These are phyloP conservation scores for Calonectria hawksworthii DNA, from an alignment of 2,329 filamentous ascomycete species.

Conservation along the genomic window DNA sequence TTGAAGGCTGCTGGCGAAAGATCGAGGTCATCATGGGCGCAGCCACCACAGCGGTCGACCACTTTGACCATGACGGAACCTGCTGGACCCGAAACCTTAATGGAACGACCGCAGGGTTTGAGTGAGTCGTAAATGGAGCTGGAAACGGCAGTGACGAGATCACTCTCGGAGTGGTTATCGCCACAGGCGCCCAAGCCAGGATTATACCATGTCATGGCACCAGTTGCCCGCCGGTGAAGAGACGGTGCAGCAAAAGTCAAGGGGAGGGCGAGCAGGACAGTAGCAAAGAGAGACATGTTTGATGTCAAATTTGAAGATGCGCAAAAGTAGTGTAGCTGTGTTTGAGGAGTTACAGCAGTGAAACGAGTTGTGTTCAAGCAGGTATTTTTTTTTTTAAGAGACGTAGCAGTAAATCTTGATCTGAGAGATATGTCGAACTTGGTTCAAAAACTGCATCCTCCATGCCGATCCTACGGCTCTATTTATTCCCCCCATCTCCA, in stretches of 20 bases:
- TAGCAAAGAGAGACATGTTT: conserved; percentile 38
- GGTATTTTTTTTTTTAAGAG: background rate
- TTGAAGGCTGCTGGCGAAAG: conserved; percentile 62
- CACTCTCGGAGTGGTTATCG: conserved; percentile 62
- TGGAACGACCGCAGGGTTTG: conserved; percentile 71
- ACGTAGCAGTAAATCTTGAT: background rate
- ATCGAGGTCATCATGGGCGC: conserved; percentile 62
- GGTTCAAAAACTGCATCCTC: background rate
- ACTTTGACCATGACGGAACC: conserved; percentile 71
- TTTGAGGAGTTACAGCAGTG: background rate
- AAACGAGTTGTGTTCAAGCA: background rate
- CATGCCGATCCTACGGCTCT: background rate
- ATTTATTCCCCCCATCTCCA: background rate
- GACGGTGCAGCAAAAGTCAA: conserved; percentile 34
- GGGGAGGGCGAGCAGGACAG: conserved; percentile 38
- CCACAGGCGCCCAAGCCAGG: conserved; percentile 80
- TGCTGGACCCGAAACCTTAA: conserved; percentile 69
- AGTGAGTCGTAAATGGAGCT: conserved; percentile 76
- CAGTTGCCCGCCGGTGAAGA: conserved; percentile 15
- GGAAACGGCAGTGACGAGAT: conserved; percentile 77
- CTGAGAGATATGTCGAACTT: background rate
- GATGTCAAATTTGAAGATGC: background rate
- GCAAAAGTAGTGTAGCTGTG: background rate
- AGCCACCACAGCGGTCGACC: conserved; percentile 75
- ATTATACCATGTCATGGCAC: conserved; percentile 67